Percentiles rank a stretch among this genome's conserved stretches.
Conservation (phyloP, 768 basidiomycete genomes). For the Pleurotus pulmonarius region DNA sequence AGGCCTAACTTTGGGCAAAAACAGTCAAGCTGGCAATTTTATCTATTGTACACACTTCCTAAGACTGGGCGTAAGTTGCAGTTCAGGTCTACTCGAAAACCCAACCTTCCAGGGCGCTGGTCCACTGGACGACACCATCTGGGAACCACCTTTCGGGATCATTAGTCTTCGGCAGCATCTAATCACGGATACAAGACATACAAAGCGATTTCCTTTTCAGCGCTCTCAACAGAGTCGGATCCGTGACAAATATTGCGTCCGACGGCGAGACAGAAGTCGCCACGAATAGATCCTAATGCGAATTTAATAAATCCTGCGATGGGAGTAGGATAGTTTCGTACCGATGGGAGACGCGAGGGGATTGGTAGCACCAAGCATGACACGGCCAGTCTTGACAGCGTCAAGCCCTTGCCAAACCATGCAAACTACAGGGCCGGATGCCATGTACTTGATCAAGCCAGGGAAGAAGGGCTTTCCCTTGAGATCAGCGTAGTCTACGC, state of each 20-base stretch:
- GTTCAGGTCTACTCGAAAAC: constrained; percentile 65
- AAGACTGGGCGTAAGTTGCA: constrained; percentile 5
- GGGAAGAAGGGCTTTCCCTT: constrained; percentile 95
- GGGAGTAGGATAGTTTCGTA: constrained; percentile 24
- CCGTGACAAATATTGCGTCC: constrained; percentile 95
- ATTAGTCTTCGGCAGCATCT: too few relatives aligned
- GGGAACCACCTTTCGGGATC: constrained; percentile 76
- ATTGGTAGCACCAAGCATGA: constrained; percentile 96
- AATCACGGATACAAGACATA: constrained; percentile 34
- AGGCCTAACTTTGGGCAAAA: too few relatives aligned
- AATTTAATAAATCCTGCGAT: constrained; percentile 6
- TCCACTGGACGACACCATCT: constrained; percentile 75
- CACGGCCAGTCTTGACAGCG: constrained; percentile 92
- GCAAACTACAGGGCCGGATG: constrained; percentile 89
- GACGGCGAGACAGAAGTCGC: constrained; percentile 90
- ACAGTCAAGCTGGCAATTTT: too few relatives aligned
- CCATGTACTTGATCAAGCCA: constrained; percentile 95
- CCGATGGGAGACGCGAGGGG: constrained; percentile 87
- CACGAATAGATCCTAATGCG: constrained; percentile 83
- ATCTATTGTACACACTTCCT: constrained; percentile 8
- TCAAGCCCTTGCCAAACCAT: constrained; percentile 96
- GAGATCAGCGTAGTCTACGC: constrained; percentile 92
- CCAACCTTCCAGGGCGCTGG: constrained; percentile 61
- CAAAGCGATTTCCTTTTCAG: constrained; percentile 94
- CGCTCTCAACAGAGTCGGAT: constrained; percentile 83